Conservation (phyloP, 2,329 filamentous ascomycete genomes). For the Thermothelomyces thermophilus region DNA sequence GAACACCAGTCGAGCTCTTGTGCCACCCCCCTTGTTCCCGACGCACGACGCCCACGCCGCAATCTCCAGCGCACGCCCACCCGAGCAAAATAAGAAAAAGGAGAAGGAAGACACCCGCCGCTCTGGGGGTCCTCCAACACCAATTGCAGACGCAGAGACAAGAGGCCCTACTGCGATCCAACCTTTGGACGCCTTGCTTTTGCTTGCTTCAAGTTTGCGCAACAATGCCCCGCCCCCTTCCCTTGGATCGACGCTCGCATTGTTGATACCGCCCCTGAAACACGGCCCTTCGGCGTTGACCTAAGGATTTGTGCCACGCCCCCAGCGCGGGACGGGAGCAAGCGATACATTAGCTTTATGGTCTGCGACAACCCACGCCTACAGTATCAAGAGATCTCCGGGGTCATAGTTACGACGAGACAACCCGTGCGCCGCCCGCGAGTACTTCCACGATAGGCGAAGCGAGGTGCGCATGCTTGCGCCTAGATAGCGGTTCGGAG, state of each 20-base stretch:
- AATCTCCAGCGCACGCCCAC: not conserved
- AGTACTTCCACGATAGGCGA: constrained; percentile 9
- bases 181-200: not conserved
- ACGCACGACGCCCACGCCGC: not conserved
- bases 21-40: not conserved
- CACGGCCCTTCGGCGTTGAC: constrained; percentile 22
- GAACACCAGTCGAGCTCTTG: not conserved
- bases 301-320: constrained; percentile 22
- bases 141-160: not conserved
- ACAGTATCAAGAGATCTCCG: constrained; percentile 19
- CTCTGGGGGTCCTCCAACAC: not conserved
- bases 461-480: constrained; percentile 5
- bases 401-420: constrained; percentile 16
- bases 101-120: not conserved
- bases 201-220: constrained; percentile 15
- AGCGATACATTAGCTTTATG: constrained; percentile 10
- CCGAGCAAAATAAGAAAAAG: not conserved
- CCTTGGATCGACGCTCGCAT: constrained; percentile 25
- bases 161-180: not conserved
- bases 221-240: constrained; percentile 23
- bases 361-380: constrained; percentile 19
- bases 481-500: not conserved
- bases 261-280: constrained; percentile 33
- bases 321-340: constrained; percentile 15
- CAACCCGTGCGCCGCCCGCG: constrained; percentile 3